phyloP scores from a whole-genome alignment of 179 eudicot species.

The Actinidia chinensis region DNA sequence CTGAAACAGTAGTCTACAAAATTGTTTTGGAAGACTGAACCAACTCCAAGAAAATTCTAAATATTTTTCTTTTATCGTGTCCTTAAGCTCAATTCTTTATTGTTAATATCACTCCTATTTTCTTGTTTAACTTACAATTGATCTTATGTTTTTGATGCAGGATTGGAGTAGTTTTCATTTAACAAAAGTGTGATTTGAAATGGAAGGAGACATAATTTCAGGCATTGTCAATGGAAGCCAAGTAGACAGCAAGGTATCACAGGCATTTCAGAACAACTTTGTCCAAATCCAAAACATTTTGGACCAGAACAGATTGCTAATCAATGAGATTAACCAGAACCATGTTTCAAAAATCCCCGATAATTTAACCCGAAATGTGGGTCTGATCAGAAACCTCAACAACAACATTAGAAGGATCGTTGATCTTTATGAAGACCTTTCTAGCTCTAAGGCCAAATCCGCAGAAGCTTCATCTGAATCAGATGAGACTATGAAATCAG shows the following conservation, averaged over 20 bases:
- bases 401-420: constrained; percentile 71
- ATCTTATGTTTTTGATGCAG: constrained; percentile 17
- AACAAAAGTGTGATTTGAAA: constrained; percentile 16
- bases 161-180: constrained; percentile 13
- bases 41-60: too few species aligned
- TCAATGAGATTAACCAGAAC: constrained; percentile 75
- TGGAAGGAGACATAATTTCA: constrained; percentile 41
- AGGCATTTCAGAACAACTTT: constrained; percentile 48
- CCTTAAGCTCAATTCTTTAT: too few species aligned
- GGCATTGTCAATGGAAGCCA: constrained; percentile 29
- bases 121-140: neutral
- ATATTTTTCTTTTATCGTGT: too few species aligned
- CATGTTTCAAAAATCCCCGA: constrained; percentile 66
- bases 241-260: constrained; percentile 31
- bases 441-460: constrained; percentile 55
- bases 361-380: constrained; percentile 63
- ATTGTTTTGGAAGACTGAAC: too few species aligned
- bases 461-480: constrained; percentile 75
- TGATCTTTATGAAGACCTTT: constrained; percentile 80
- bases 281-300: constrained; percentile 65
- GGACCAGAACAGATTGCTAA: constrained; percentile 67
- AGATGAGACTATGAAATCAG: constrained; percentile 33
- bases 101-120: neutral
- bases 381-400: constrained; percentile 71
- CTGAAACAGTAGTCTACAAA: too few species aligned